phyloP scores from a whole-genome alignment of 805 yeast species.

The Helenozyma rhizophorensis region DNA sequence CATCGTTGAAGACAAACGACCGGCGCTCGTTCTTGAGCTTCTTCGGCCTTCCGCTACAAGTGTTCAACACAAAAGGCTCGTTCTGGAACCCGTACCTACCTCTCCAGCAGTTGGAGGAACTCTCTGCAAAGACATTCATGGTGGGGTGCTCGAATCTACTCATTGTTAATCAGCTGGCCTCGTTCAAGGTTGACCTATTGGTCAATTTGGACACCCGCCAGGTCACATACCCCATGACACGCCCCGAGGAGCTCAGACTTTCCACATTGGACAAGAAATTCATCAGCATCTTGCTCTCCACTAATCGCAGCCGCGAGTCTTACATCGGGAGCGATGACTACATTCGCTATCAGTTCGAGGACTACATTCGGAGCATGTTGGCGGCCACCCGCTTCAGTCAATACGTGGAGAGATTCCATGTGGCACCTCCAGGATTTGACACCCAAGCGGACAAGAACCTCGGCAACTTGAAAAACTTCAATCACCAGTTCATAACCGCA shows the following conservation, averaged over 20 bases:
- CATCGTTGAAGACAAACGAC: slow-evolving; percentile 71
- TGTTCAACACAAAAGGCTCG: slow-evolving; percentile 78
- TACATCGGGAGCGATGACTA: slow-evolving; percentile 66
- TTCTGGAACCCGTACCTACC: slow-evolving; percentile 94
- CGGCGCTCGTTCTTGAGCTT: slow-evolving; percentile 71
- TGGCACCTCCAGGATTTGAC: slow-evolving; percentile 41
- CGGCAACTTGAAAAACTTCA: slow-evolving; percentile 31
- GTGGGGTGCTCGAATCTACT: slow-evolving; percentile 88
- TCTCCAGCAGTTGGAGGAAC: slow-evolving; percentile 79
- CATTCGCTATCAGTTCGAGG: slow-evolving; percentile 84
- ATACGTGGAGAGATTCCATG: slow-evolving; percentile 40
- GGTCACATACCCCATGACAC: slow-evolving; percentile 39
- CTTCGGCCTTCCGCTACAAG: slow-evolving; percentile 82
- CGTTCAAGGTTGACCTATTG: slow-evolving; percentile 61
- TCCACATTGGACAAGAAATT: slow-evolving; percentile 63
- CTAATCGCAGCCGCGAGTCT: slow-evolving; percentile 31
- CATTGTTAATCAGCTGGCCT: slow-evolving; percentile 57
- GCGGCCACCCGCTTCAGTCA: slow-evolving; percentile 67
- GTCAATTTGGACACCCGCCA: slow-evolving; percentile 63
- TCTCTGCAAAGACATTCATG: slow-evolving; percentile 62
- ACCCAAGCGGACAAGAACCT: slow-evolving; percentile 9
- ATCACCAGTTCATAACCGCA: slow-evolving; percentile 23
- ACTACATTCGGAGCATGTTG: slow-evolving; percentile 73
- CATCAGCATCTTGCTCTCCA: slow-evolving; percentile 52
- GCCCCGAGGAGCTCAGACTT: slow-evolving; percentile 28